Evolutionary conservation across 1,139 yeast genomes (phyloP).

Genomic region (Taphrina pruni): DNA sequence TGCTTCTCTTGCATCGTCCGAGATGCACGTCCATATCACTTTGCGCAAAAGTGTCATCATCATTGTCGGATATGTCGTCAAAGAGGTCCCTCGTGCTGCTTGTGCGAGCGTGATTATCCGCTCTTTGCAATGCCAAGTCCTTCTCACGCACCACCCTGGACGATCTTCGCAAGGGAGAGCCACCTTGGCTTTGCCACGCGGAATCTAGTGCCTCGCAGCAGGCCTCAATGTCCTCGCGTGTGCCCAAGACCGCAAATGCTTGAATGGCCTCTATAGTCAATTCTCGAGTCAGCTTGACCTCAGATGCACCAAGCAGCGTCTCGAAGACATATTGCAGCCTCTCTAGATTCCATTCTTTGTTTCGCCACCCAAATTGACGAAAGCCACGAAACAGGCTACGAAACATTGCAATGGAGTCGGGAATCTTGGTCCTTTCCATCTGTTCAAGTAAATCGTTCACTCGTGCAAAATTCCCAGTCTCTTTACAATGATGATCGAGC

Average conservation of each 20-base stretch:
- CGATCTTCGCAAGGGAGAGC: background rate
- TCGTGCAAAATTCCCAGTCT: constrained; percentile 27
- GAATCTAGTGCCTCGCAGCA: constrained; percentile 5
- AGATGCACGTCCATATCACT: too few species aligned
- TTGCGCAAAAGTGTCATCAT: too few species aligned
- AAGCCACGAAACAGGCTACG: constrained; percentile 28
- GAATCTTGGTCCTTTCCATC: constrained; percentile 18
- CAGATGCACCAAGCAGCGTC: constrained; percentile 13
- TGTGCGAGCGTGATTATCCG: background rate
- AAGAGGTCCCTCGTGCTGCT: background rate
- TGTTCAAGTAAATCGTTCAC: constrained; percentile 20
- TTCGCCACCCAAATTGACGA: background rate
- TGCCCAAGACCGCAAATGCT: constrained; percentile 12
- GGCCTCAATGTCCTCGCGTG: background rate
- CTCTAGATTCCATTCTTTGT: constrained; percentile 15
- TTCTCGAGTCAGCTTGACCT: constrained; percentile 15
- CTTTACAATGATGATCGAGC: constrained; percentile 26
- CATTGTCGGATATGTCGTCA: too few species aligned
- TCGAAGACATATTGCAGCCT: constrained; percentile 19
- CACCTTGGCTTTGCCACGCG: constrained; percentile 20
- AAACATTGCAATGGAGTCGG: constrained; percentile 28
- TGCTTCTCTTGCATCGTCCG: too few species aligned
- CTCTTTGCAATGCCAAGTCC: constrained; percentile 1
- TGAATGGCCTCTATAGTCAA: constrained; percentile 9
- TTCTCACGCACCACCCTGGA: background rate